Evolutionary conservation across 805 yeast genomes (phyloP), one percentile per base, ranked within the genome.

Genomic region (Zygotorulaspora chibaensis): DNA sequence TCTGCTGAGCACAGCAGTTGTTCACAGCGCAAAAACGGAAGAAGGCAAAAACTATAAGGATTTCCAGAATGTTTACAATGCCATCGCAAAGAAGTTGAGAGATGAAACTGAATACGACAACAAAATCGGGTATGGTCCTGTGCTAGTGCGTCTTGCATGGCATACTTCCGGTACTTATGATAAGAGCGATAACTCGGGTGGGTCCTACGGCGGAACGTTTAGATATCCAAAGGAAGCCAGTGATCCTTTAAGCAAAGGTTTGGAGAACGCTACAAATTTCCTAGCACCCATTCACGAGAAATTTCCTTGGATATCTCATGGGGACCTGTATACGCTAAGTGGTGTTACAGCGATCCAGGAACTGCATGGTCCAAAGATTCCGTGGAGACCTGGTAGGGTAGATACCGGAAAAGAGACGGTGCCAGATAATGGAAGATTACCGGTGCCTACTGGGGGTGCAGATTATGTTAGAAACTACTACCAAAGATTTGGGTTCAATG

Each of bases 131-230:
- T 74, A 80, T 50, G 91, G 90, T 0, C 96, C 96, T 8, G 79
- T 83, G 12, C 69, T 87, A 35, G 79, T 87, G 15, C 79, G 96
- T 56, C 73, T 86, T 42, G 84, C 95, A 18, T 87, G 96, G 95
- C 95, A 87, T 62, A 77, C 84, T 28, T 77, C 86, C 46, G 96
- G 93, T 12, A 85, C 93, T 13, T 88, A 74, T 64, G 87, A 85
- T 57, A 69, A 69, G 53, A 61, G 64, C 11, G 67, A 70, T 13
- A 71, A 75, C 38, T 63, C 81, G 2, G 87, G 87, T 35, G 87
- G 88, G 3, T 79, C 87, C 1, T 80, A 74, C 56, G 87, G 88
- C 34, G 87, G 87, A 35, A 81, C 89, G 12, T 80, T 81, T 75
- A 70, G 75, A 56, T 73, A 58, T 61, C 61, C 63, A 17, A 63